These are phyloP conservation scores for Vitis rupestris DNA, from an alignment of 164 flowering plant species.

Conservation along the genomic window DNA sequence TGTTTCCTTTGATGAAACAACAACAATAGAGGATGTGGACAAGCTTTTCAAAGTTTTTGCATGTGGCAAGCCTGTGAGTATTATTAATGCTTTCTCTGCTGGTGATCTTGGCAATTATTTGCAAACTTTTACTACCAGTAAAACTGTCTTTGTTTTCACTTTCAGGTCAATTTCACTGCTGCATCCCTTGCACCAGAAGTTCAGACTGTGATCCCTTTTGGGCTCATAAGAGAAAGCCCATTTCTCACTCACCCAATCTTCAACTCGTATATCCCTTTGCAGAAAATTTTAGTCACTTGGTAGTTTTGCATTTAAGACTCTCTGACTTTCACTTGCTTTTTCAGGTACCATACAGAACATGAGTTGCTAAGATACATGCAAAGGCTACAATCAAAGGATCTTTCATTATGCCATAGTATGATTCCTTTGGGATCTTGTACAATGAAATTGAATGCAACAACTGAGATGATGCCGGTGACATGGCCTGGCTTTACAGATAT, in stretches of 20 bases:
- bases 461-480: slow-evolving; percentile 98
- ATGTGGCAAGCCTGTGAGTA: slow-evolving; percentile 78
- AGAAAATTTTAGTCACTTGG: background rate
- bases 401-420: slow-evolving; percentile 98
- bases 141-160: slow-evolving; percentile 10
- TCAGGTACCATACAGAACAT: slow-evolving; percentile 94
- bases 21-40: slow-evolving; percentile 92
- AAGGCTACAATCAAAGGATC: slow-evolving; percentile 81
- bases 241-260: slow-evolving; percentile 85
- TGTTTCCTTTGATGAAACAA: slow-evolving; percentile 90
- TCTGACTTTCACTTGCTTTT: slow-evolving; percentile 17
- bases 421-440: slow-evolving; percentile 99
- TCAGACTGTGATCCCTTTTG: slow-evolving; percentile 62
- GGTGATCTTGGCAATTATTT: background rate
- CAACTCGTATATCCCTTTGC: slow-evolving; percentile 56
- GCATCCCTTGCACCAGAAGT: slow-evolving; percentile 86
- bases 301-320: background rate
- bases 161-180: slow-evolving; percentile 86
- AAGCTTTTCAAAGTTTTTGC: slow-evolving; percentile 80
- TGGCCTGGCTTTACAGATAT: slow-evolving; percentile 82
- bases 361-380: slow-evolving; percentile 86
- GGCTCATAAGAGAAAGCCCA: slow-evolving; percentile 71
- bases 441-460: slow-evolving; percentile 96
- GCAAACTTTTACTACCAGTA: background rate
- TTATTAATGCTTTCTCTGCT: background rate